phyloP scores from a whole-genome alignment of 176 grass and related monocot genomes.

The Phyllostachys edulis region DNA sequence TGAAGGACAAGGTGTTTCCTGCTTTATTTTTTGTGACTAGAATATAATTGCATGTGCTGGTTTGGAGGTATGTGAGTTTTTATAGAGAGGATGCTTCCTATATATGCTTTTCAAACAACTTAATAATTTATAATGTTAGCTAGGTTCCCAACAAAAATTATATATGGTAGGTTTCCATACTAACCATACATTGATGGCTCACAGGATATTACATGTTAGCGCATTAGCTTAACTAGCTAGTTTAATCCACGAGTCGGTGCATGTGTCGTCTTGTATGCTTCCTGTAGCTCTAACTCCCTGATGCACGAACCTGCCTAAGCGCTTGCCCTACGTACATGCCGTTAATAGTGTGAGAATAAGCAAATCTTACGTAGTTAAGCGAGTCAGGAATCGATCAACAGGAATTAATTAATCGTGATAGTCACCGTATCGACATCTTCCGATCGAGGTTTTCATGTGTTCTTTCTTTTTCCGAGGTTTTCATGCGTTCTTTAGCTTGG shows the following conservation, averaged over 20 bases:
- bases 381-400: not conserved
- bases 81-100: not conserved
- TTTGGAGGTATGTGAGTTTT: constrained; percentile 10
- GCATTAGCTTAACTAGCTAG: not conserved
- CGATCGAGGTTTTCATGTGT: too few species aligned
- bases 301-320: constrained; percentile 35
- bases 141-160: not conserved
- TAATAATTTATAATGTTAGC: not conserved
- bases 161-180: constrained; percentile 21
- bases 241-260: constrained; percentile 36
- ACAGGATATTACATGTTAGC: not conserved
- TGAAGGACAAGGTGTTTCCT: constrained; percentile 14
- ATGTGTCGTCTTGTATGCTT: constrained; percentile 31
- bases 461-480: too few species aligned
- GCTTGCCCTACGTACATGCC: not conserved
- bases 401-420: not conserved
- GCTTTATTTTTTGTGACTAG: not conserved
- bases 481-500: not conserved
- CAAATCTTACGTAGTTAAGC: not conserved
- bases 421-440: not conserved
- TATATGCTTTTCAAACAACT: not conserved
- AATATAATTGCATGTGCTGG: constrained; percentile 43
- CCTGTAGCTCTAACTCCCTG: not conserved
- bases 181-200: constrained; percentile 31
- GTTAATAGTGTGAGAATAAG: not conserved